Evolutionary conservation across 2,329 filamentous ascomycete species (phyloP), one percentile per base, ranked within the genome.

Genomic region (Aspergillus caelatus): DNA sequence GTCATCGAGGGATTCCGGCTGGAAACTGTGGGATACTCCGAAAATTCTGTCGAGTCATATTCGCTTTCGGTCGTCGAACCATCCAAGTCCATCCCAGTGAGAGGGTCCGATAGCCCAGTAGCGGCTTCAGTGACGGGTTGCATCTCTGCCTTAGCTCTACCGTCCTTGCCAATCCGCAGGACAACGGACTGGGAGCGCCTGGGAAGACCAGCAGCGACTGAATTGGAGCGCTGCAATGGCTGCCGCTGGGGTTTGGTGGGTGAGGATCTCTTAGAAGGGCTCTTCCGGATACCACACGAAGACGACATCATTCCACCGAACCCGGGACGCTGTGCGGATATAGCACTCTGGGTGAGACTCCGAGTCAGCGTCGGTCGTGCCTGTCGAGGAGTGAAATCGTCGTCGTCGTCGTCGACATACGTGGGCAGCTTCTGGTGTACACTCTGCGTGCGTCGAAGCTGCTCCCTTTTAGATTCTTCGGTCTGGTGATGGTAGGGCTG

Each of bases 401-500:
- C 74, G 34, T 77, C 74, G n/a, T 71, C 70, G 7, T 77, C 75
- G 3, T 73, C 74, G 41, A 73, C 71, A 6, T 77, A 74, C 5
- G 70, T 66, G 26, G 72, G 63, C 23, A 71, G 68, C 5, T 73
- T 73, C 26, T 66, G 69, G 58, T 71, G 66, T 36, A 74, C 63
- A 43, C 70, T 74, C 56, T 75, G 75, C 4, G 72, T 68, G 36
- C 77, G 76, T 28, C 73, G 75, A 30, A 79, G 67, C 60, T 78
- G 74, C 62, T 80, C 80, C 56, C 81, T 75, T 64, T 79, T 81
- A 3, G 78, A 82, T 63, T 83, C 81, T 68, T 83, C 80, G 1
- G 78, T 78, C 63, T 84, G 82, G 63, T 83, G 80, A 54, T 82
- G 78, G 66, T 84, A 84, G 0, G 82, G 81, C 50, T 82, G 81